Evolutionary conservation across 2,329 filamentous ascomycete species (phyloP).

Genomic region (Cercospora brassicicola): DNA sequence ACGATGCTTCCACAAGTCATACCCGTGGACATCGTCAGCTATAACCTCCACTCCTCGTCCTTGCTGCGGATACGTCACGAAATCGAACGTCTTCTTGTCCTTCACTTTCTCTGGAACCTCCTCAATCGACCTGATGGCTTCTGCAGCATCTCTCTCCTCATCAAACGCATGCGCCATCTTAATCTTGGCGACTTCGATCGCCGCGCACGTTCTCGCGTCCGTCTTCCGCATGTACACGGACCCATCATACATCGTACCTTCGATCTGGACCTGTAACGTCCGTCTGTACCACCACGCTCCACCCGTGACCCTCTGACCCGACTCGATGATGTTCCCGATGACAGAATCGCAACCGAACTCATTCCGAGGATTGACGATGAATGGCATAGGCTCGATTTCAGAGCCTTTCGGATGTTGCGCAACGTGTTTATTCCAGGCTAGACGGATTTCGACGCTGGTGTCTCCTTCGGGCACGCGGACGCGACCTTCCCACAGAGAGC

Average conservation of each 20-base stretch:
- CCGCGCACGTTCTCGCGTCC: background rate
- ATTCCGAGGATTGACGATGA: background rate
- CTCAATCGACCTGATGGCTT: background rate
- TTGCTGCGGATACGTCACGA: background rate
- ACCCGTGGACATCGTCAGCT: constrained; percentile 1
- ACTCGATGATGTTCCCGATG: background rate
- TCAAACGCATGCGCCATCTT: background rate
- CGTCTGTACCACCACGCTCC: constrained; percentile 7
- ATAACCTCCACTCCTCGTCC: background rate
- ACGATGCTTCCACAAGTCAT: background rate
- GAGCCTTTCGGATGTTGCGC: background rate
- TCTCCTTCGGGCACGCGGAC: constrained; percentile 1
- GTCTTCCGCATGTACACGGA: background rate
- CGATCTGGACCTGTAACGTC: background rate
- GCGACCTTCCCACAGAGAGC: constrained; percentile 39
- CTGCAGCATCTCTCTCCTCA: background rate
- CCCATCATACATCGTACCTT: background rate
- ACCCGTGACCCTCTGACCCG: background rate
- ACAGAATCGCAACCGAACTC: background rate
- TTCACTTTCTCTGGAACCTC: background rate
- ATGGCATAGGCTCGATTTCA: background rate
- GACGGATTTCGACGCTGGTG: background rate
- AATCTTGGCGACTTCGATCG: background rate
- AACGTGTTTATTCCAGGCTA: background rate
- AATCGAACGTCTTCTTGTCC: constrained; percentile 1